phyloP scores from a whole-genome alignment of 768 basidiomycete species.

The Mycena galericulata region DNA sequence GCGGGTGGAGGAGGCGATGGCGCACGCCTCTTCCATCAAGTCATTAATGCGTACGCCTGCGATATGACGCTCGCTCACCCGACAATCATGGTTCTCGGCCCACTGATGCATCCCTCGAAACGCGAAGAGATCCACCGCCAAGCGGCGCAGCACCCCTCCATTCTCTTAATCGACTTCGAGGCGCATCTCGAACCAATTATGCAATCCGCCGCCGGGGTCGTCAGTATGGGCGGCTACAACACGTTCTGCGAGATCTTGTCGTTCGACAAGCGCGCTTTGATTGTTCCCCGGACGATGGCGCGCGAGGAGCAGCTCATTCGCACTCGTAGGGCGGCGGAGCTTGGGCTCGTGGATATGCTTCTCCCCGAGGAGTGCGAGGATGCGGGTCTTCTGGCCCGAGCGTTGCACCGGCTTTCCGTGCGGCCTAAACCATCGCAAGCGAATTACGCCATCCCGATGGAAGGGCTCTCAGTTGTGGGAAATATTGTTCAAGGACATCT shows the following conservation, averaged over 20 bases:
- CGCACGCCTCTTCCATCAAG: conserved; percentile 18
- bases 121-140: conserved; percentile 20
- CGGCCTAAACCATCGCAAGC: conserved; percentile 21
- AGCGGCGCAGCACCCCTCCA: neutral
- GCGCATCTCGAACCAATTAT: conserved; percentile 17
- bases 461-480: neutral
- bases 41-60: conserved; percentile 16
- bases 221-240: conserved; percentile 27
- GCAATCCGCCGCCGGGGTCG: conserved; percentile 16
- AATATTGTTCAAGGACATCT: conserved; percentile 4
- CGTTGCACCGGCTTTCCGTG: neutral
- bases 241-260: conserved; percentile 26
- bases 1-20: conserved; percentile 23
- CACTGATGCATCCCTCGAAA: conserved; percentile 11
- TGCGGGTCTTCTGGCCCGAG: neutral
- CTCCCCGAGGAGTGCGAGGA: conserved; percentile 22
- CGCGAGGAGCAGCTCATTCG: conserved; percentile 25
- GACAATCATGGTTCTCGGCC: conserved; percentile 19
- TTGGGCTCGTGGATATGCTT: conserved; percentile 23
- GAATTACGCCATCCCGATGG: conserved; percentile 2
- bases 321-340: conserved; percentile 14
- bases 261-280: conserved; percentile 25
- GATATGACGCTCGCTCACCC: conserved; percentile 5
- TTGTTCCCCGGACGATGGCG: conserved; percentile 25
- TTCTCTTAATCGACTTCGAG: conserved; percentile 20